phyloP scores from a whole-genome alignment of 1,284 basidiomycete genomes.

The Phenoliferia sp. region DNA sequence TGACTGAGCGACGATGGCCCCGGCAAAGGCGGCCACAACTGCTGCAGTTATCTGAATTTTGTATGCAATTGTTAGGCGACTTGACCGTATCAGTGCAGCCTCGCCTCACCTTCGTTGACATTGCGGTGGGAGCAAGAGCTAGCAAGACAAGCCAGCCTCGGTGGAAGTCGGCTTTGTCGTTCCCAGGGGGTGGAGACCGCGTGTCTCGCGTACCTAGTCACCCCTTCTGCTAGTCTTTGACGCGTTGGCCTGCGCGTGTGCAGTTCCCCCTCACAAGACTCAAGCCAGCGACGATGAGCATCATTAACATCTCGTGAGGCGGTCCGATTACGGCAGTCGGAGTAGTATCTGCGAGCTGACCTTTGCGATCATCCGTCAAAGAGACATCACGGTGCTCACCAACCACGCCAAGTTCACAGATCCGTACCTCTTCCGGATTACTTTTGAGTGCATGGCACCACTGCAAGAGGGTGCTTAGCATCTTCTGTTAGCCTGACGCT shows the following conservation, averaged over 20 bases:
- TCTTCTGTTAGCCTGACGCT: not conserved
- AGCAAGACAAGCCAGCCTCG: not conserved
- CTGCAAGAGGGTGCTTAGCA: constrained; percentile 80
- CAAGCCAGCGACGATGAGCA: constrained; percentile 20
- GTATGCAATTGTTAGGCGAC: too few species aligned
- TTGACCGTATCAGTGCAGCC: too few species aligned
- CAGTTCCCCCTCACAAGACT: not conserved
- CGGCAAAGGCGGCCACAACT: too few species aligned
- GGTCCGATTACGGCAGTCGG: not conserved
- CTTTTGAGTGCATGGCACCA: constrained; percentile 93
- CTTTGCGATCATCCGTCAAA: not conserved
- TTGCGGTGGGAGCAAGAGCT: too few species aligned
- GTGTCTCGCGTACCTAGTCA: too few species aligned
- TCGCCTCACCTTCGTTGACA: too few species aligned
- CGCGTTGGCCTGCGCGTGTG: not conserved
- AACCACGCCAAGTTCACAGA: constrained; percentile 89
- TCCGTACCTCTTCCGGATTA: constrained; percentile 88
- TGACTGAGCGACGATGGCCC: too few species aligned
- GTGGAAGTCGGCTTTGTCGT: not conserved
- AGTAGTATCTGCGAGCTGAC: not conserved
- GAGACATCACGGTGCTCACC: constrained; percentile 58
- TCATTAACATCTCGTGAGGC: constrained; percentile 32
- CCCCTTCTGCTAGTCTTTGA: not conserved
- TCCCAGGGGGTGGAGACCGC: not conserved
- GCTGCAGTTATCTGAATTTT: too few species aligned